These are phyloP conservation scores for Isoetes engelmannii DNA, from an alignment of 83 land plant species.

Conservation along the genomic window DNA sequence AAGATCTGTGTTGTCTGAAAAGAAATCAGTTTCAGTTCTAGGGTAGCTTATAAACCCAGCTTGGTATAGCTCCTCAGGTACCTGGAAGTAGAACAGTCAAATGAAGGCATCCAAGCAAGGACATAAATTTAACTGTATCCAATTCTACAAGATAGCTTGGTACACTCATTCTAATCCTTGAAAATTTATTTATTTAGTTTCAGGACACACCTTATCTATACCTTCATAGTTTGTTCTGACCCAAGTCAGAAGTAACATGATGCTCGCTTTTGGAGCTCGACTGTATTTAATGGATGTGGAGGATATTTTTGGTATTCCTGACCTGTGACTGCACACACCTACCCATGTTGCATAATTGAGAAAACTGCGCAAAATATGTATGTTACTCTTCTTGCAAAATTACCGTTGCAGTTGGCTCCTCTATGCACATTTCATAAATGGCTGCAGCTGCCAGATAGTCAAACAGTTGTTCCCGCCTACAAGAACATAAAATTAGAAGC, in stretches of 20 bases:
- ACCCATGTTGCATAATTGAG: slow-evolving; percentile 9
- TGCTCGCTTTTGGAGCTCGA: slow-evolving; percentile 90
- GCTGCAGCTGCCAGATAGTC: slow-evolving; percentile 70
- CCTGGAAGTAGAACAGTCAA: slow-evolving; percentile 25
- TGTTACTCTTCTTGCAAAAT: neutral
- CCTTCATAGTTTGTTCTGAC: slow-evolving; percentile 98
- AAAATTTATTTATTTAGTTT: too few species aligned
- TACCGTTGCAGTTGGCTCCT: slow-evolving; percentile 85
- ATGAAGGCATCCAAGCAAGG: too few species aligned
- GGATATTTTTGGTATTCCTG: slow-evolving; percentile 76
- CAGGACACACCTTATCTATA: neutral
- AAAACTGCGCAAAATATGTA: neutral
- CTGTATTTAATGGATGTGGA: slow-evolving; percentile 80
- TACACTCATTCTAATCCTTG: too few species aligned
- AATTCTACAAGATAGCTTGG: too few species aligned
- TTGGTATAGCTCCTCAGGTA: slow-evolving; percentile 90
- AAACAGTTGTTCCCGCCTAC: slow-evolving; percentile 86
- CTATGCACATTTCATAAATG: slow-evolving; percentile 91
- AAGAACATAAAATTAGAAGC: slow-evolving; percentile 10
- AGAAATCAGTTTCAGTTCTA: slow-evolving; percentile 89
- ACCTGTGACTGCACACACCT: slow-evolving; percentile 69
- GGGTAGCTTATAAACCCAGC: slow-evolving; percentile 95
- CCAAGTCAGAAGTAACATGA: slow-evolving; percentile 85
- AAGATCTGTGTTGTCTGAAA: slow-evolving; percentile 71
- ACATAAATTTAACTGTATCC: too few species aligned